Base-by-base conservation (phyloP, 1,284 basidiomycete genomes). In the Termitomyces sp. region DNA sequence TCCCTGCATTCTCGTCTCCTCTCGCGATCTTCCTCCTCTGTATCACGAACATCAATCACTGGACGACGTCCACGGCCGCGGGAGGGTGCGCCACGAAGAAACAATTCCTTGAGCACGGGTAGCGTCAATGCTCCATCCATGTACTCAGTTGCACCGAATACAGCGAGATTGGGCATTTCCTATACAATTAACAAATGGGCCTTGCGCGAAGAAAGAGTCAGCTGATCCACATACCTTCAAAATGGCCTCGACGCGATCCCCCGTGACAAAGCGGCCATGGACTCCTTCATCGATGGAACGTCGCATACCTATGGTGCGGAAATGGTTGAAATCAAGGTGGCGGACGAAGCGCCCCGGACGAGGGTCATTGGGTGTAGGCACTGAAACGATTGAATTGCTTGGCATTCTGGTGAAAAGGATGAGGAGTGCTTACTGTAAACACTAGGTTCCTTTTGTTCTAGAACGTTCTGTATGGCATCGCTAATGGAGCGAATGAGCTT, bases 81-180 rank as follows among this genome's bases (percentile, higher is more conserved):
- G 31, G 85, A 84, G 8, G 81, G 78, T 7, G 76, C 72, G 6
- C 93, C 93, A 30, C 94, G 85, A 59, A 96, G 81, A 64, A 97
- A 85, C 7, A 97, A 74, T 64, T 96, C 94, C 55, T 86, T 88
- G 21, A 97, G 72, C 2, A 97, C 92, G 0, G 84, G 75, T 24
- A 89, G 74, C 7, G 87, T 89, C 44, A 97, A 75, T 0, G 94
- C 87, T 1, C 92, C 91, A 63, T 97, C 94, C 89, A 97, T 96
- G 67, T 95, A 97, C 68, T 96, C 94, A 0, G 93, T 96, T n/a
- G 92, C 92, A 30, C 92, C 92, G 61, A 96, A 90, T 2, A 85
- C 79, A 12, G 78, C 77, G 24, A 96, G 74, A 63, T 90, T 92
- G 0, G 91, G 91, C 70, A 88, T 84, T 79, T 94, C 92, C 90